A percentile compares a stretch with the other conserved stretches of the same genome.
These are phyloP conservation scores for Pichia sp. DNA, from an alignment of 1,139 yeast species.

Conservation along the genomic window DNA sequence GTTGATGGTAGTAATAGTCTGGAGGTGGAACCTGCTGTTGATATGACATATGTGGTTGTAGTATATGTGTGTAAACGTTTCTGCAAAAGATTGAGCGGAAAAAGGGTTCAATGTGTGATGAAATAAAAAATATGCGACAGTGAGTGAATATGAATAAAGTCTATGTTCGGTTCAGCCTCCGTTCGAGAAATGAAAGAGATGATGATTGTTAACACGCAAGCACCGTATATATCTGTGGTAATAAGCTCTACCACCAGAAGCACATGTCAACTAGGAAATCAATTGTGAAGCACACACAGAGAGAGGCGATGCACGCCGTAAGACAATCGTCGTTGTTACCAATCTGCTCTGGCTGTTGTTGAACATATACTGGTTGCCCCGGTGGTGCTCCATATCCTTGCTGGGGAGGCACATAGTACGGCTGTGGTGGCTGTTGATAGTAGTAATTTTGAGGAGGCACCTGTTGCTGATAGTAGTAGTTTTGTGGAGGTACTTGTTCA, in stretches of 20 bases:
- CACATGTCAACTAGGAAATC: background rate
- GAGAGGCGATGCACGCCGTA: conserved; percentile 60
- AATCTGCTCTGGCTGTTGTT: conserved; percentile 44
- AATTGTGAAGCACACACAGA: conserved; percentile 48
- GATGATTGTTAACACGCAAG: too few relatives aligned
- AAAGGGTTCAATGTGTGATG: too few relatives aligned
- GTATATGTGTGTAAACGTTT: too few relatives aligned
- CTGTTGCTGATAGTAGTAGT: conserved; percentile 25
- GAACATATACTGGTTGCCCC: conserved; percentile 61
- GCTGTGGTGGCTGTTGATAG: conserved; percentile 33
- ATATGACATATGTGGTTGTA: background rate
- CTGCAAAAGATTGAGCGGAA: too few relatives aligned
- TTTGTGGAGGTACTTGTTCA: background rate
- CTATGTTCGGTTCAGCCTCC: too few relatives aligned
- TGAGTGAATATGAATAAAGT: too few relatives aligned
- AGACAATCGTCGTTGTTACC: conserved; percentile 42
- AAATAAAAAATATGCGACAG: too few relatives aligned
- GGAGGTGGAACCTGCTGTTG: conserved; percentile 29
- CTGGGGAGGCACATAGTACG: conserved; percentile 32
- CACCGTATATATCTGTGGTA: too few relatives aligned
- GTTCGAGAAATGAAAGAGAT: too few relatives aligned
- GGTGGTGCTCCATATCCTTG: conserved; percentile 34
- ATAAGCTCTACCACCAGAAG: background rate
- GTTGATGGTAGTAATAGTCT: conserved; percentile 23
- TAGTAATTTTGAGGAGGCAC: conserved; percentile 26